Base-by-base conservation (phyloP, 108 stramenopile species). In the Cyclotella sp. region DNA sequence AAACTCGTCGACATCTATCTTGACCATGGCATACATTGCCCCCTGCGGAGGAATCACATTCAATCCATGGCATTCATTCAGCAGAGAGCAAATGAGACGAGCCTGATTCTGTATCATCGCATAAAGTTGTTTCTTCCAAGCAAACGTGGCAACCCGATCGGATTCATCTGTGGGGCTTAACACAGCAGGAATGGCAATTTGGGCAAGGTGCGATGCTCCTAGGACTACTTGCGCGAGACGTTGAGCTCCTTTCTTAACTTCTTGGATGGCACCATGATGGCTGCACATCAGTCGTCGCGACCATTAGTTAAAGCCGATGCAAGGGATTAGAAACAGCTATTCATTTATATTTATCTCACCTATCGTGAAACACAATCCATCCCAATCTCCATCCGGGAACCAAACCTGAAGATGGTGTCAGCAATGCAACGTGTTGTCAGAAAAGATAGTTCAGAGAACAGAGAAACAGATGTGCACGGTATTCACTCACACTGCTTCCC, bases 381-480 rank as follows among this genome's bases (percentile, higher is more conserved):
- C 97, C 95, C 51, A 95, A 72, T 66, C 95, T 84, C 95, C 95
- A 97, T 15, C 98, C 98, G 13, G 98, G 96, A 3, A 98, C 84
- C 60, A 97, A 75, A 73, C 91, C 82, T 83, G n/a, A n/a, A 0
- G 21, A 21, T 16, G 27, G 19, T 3, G 34, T 3, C 15, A n/a
- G 34, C n/a, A 13, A 12, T 1, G 15, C 15, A 21, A 12, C 24
- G n/a, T 3, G 24, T n/a, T 22, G 24, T 26, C 11, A 24, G 55
- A 22, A 5, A 26, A 55, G n/a, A 24, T 22, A 55, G 24, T 8
- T 22, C 11, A 55, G 3, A 2, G 3, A 55, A 6, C 24, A 26
- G 24, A 12, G 24, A n/a, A 55, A 24, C 19, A 55, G 8, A 19
- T 1, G 55, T 24, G 24, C 24, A 55, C 15, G 0, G 30, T 30